Conservation (phyloP, 148 eudicot species). For the Camellia granthamiana region DNA sequence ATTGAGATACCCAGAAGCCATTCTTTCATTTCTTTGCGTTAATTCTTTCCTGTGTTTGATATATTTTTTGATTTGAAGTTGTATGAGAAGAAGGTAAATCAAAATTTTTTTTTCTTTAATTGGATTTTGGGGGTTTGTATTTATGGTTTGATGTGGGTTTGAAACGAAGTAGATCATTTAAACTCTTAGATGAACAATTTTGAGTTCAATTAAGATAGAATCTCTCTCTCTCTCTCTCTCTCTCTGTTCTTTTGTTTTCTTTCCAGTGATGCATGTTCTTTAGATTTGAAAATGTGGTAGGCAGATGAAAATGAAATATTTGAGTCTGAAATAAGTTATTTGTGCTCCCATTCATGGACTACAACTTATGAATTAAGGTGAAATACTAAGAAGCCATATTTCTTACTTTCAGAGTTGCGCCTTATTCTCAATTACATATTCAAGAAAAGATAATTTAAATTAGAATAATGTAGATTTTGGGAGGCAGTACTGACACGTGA, state of each 20-base stretch:
- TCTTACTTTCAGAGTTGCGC: background rate
- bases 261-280: background rate
- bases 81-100: background rate
- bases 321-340: background rate
- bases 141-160: background rate
- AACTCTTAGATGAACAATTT: background rate
- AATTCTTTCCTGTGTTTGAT: background rate
- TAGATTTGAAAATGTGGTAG: conserved; percentile 2
- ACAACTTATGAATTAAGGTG: background rate
- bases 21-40: background rate
- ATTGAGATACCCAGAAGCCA: background rate
- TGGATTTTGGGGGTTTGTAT: background rate
- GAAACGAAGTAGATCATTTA: background rate
- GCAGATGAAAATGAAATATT: background rate
- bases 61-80: background rate
- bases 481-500: conserved; percentile 9
- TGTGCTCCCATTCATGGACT: background rate
- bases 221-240: background rate
- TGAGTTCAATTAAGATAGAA: background rate
- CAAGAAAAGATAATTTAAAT: background rate
- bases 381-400: background rate
- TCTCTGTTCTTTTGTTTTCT: background rate
- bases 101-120: background rate
- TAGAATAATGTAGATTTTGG: background rate
- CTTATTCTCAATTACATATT: background rate